Conservation (phyloP, 257 asterid genomes). For the Solanum bulbocastanum region DNA sequence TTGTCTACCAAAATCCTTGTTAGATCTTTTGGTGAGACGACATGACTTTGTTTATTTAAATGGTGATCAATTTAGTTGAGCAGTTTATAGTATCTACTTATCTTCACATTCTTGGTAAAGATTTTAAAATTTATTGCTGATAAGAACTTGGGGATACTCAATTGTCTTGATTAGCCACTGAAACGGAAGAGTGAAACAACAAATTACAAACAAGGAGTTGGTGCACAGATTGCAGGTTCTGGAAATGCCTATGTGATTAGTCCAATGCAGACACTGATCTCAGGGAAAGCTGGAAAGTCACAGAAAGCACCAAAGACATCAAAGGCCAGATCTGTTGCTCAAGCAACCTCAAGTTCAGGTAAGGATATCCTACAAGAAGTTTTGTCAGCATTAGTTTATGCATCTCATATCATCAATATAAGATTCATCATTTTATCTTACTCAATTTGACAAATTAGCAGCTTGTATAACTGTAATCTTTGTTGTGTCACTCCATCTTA, state of each 20-base stretch:
- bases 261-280: conserved; percentile 49
- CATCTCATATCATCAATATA: conserved; percentile 1
- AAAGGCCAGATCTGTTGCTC: conserved; percentile 59
- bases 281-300: conserved; percentile 64
- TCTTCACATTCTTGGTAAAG: neutral
- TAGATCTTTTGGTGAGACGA: neutral
- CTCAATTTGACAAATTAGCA: neutral
- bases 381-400: neutral
- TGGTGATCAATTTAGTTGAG: neutral
- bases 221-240: conserved; percentile 33
- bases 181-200: conserved; percentile 51
- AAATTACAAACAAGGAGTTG: conserved; percentile 35
- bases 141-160: neutral
- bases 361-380: conserved; percentile 8
- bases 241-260: conserved; percentile 17
- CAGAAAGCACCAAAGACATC: conserved; percentile 62
- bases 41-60: neutral
- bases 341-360: conserved; percentile 50
- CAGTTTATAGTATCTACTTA: neutral
- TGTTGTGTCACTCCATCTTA: neutral
- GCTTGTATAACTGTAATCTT: neutral
- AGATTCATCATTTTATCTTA: neutral
- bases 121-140: neutral
- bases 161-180: conserved; percentile 32
- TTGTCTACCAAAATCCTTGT: neutral